Percentiles rank a stretch among this genome's conserved stretches.
Conservation (phyloP, 1,284 basidiomycete genomes). For the Schizophyllum commune region DNA sequence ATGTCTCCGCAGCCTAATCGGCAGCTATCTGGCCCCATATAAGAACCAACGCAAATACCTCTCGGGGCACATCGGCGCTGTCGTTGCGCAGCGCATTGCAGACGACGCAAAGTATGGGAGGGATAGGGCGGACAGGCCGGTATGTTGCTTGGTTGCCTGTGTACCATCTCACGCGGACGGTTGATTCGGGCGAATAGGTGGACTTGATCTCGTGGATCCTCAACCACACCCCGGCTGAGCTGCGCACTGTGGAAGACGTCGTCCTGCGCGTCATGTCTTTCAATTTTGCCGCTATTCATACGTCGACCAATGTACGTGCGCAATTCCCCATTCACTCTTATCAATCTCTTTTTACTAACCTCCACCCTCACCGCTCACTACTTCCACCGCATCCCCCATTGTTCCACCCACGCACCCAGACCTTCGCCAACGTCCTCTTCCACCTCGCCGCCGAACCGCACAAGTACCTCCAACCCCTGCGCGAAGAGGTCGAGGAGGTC, state of each 20-base stretch:
- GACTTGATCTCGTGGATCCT: slow-evolving; percentile 30
- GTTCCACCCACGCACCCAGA: slow-evolving; percentile 12
- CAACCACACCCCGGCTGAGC: slow-evolving; percentile 16
- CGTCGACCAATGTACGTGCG: slow-evolving; percentile 20
- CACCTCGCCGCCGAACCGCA: slow-evolving; percentile 33
- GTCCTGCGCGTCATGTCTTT: slow-evolving; percentile 22
- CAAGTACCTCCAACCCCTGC: slow-evolving; percentile 28
- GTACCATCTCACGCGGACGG: background rate
- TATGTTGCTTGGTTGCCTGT: slow-evolving; percentile 10
- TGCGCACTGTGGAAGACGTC: slow-evolving; percentile 18
- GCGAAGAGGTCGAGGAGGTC: slow-evolving; percentile 35
- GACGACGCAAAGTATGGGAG: slow-evolving; percentile 27
- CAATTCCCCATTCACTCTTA: no score
- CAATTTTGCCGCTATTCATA: slow-evolving; percentile 30
- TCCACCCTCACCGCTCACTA: background rate
- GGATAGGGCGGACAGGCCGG: slow-evolving; percentile 30
- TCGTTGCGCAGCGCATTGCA: slow-evolving; percentile 31
- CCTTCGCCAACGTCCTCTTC: slow-evolving; percentile 27
- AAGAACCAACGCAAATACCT: slow-evolving; percentile 14
- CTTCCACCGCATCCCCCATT: background rate
- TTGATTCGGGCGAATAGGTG: slow-evolving; percentile 19
- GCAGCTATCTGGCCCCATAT: slow-evolving; percentile 3
- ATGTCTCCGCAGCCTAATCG: slow-evolving; percentile 4
- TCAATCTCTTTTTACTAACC: background rate
- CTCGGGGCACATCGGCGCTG: slow-evolving; percentile 23